Conservation (phyloP, 306 rosid species). For the Luffa acutangula region DNA sequence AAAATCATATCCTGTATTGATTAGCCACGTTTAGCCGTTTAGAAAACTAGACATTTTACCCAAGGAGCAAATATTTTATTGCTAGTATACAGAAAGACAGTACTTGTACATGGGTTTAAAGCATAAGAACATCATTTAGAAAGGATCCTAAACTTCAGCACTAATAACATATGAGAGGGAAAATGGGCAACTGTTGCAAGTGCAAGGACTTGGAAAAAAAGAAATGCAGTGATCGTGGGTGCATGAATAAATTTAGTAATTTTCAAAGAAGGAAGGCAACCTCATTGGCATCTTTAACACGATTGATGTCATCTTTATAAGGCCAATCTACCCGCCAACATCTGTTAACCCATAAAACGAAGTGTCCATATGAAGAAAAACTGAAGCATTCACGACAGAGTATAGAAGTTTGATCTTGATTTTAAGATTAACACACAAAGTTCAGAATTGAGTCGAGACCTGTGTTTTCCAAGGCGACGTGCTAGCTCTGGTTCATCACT, state of each 20-base stretch:
- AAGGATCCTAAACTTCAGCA: not conserved
- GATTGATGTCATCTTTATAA: slow-evolving; percentile 24
- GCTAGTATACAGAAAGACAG: too few relatives aligned
- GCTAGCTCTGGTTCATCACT: slow-evolving; percentile 35
- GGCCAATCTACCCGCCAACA: slow-evolving; percentile 47
- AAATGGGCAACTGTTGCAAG: not conserved
- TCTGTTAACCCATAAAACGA: slow-evolving; percentile 13
- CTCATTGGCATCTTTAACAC: slow-evolving; percentile 48
- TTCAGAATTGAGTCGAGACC: slow-evolving; percentile 10
- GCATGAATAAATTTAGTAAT: not conserved
- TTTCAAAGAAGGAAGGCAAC: slow-evolving; percentile 12
- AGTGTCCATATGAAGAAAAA: not conserved
- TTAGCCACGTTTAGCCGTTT: too few relatives aligned
- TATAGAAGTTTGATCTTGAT: not conserved
- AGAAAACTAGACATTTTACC: too few relatives aligned
- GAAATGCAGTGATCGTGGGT: too few relatives aligned
- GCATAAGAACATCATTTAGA: too few relatives aligned
- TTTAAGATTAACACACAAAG: too few relatives aligned
- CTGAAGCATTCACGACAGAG: not conserved
- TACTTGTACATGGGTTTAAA: too few relatives aligned
- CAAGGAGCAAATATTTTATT: too few relatives aligned
- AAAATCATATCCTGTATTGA: too few relatives aligned
- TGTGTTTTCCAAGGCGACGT: slow-evolving; percentile 37
- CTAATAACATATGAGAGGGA: not conserved
- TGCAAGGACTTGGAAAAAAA: not conserved